Percentiles rank a stretch among this genome's conserved stretches.
Conservation (phyloP, 2,329 filamentous ascomycete species). For the Aspergillus proliferans region DNA sequence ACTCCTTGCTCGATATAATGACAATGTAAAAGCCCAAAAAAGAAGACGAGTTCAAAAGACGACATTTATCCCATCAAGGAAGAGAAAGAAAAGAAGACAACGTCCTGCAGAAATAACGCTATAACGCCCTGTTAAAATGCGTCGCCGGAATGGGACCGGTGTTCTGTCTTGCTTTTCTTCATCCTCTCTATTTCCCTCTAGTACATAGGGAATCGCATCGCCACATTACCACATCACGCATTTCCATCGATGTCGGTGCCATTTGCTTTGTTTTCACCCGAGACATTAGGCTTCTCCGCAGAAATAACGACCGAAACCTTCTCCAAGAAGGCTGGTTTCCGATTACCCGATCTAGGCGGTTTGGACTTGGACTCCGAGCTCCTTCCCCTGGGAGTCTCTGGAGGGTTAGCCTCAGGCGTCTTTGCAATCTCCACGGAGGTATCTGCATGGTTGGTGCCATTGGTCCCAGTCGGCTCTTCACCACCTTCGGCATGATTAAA, state of each 20-base stretch:
- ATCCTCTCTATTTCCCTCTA: slow-evolving; percentile 1
- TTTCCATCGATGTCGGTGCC: slow-evolving; percentile 25
- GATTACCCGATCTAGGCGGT: slow-evolving; percentile 13
- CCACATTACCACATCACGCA: slow-evolving; percentile 24
- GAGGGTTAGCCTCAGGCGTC: slow-evolving; percentile 1
- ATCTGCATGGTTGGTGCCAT: slow-evolving; percentile 8
- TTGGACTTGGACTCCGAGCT: slow-evolving; percentile 8
- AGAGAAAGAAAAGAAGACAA: slow-evolving; percentile 8
- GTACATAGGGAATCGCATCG: slow-evolving; percentile 9
- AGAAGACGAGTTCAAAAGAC: slow-evolving; percentile 1
- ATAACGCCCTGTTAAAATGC: slow-evolving; percentile 22
- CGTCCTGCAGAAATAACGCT: slow-evolving; percentile 5
- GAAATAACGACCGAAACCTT: slow-evolving; percentile 22
- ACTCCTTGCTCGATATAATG: slow-evolving; percentile 19
- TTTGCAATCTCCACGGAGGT: slow-evolving; percentile 1
- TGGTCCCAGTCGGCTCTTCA: slow-evolving; percentile 3
- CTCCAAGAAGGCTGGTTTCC: slow-evolving; percentile 18
- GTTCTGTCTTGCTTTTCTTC: neutral
- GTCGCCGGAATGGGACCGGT: slow-evolving; percentile 6
- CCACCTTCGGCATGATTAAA: slow-evolving; percentile 22
- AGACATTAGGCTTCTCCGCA: slow-evolving; percentile 16
- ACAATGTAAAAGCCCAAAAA: slow-evolving; percentile 7
- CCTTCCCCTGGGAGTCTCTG: slow-evolving; percentile 12
- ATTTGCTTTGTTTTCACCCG: slow-evolving; percentile 12
- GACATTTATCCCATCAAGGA: slow-evolving; percentile 1